Percentiles rank a stretch among this genome's conserved stretches.
phyloP scores from a whole-genome alignment of 23 red algal genomes.

The Cyanidium caldarium region DNA sequence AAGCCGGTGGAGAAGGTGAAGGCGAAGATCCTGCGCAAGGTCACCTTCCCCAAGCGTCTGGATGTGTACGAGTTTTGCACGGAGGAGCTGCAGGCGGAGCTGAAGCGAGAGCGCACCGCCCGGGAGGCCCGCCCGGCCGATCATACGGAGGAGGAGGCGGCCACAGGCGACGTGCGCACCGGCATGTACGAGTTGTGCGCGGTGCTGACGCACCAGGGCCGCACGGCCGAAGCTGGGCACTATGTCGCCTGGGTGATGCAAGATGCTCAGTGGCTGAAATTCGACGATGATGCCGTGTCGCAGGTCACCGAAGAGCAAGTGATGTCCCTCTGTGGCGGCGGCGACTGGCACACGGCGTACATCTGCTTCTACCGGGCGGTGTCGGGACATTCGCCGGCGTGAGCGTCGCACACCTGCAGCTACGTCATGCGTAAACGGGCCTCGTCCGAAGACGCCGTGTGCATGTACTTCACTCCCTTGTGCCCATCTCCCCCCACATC shows the following conservation, averaged over 20 bases:
- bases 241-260: conserved; percentile 73
- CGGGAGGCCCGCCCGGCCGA: background rate
- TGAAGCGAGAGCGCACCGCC: conserved; percentile 10
- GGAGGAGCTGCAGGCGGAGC: conserved; percentile 33
- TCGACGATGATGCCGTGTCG: conserved; percentile 75
- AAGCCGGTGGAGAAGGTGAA: conserved; percentile 81
- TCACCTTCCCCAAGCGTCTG: conserved; percentile 57
- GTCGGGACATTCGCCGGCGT: no score
- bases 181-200: conserved; percentile 77
- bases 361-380: conserved; percentile 60
- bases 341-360: conserved; percentile 98
- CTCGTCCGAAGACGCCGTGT: no score
- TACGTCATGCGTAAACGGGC: no score
- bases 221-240: conserved; percentile 77
- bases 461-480: no score
- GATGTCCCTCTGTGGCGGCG: conserved; percentile 57
- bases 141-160: background rate
- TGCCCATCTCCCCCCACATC: no score
- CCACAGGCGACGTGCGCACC: background rate
- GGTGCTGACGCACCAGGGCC: conserved; percentile 87
- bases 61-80: conserved; percentile 76
- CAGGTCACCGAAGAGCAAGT: conserved; percentile 57
- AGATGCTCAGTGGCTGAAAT: conserved; percentile 51
- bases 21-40: conserved; percentile 88
- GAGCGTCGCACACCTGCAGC: no score